Percentiles rank a stretch among this genome's conserved stretches.
Conservation (phyloP, 1,284 basidiomycete genomes). For the Xerocomus amazonicus region DNA sequence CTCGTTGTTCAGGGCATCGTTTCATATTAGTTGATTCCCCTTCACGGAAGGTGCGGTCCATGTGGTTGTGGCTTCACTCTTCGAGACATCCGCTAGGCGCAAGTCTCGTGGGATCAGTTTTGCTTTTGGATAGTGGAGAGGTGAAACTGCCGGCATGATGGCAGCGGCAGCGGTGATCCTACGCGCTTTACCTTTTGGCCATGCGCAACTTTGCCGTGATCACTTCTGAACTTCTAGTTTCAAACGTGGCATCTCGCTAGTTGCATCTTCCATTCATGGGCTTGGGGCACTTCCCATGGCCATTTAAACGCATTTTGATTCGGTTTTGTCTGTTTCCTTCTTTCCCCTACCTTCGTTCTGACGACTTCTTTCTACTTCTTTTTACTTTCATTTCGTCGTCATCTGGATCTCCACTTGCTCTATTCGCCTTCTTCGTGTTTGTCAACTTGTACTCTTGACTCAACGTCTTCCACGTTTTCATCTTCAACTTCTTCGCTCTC, state of each 20-base stretch:
- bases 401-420: neutral
- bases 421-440: slow-evolving; percentile 3
- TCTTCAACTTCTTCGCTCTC: slow-evolving; percentile 2
- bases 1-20: neutral
- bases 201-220: neutral
- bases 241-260: slow-evolving; percentile 1
- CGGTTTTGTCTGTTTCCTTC: neutral
- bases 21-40: neutral
- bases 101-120: too few relatives aligned
- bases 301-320: neutral
- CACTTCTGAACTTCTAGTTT: slow-evolving; percentile 11
- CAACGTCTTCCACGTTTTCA: slow-evolving; percentile 10
- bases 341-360: slow-evolving; percentile 5
- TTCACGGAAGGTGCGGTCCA: neutral
- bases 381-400: neutral
- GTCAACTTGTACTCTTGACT: slow-evolving; percentile 1
- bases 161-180: neutral
- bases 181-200: neutral
- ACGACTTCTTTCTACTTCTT: neutral
- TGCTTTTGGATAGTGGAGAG: neutral
- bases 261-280: neutral
- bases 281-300: neutral
- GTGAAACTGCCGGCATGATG: neutral
- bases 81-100: too few relatives aligned
- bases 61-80: neutral